Conservation (phyloP, 495 filamentous ascomycete species). For the Aspergillus sparsus region DNA sequence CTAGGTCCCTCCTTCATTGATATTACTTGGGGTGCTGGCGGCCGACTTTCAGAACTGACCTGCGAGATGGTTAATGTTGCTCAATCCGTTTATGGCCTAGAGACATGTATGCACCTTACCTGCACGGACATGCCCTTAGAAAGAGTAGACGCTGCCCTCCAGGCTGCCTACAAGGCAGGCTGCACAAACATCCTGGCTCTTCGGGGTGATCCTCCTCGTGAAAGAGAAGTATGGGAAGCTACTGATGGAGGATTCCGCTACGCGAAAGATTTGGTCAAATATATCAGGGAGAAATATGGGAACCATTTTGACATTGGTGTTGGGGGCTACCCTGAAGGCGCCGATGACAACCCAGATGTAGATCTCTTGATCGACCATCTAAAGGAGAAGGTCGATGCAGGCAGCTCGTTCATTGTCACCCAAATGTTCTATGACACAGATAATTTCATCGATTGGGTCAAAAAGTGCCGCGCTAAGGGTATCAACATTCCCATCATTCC, state of each 20-base stretch:
- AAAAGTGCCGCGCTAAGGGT: constrained; percentile 78
- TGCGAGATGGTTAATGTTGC: constrained; percentile 98
- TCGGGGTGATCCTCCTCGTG: constrained; percentile 90
- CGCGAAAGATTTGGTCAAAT: constrained; percentile 88
- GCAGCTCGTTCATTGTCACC: constrained; percentile 89
- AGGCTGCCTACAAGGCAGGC: constrained; percentile 87
- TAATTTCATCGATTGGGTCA: constrained; percentile 88
- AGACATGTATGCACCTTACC: constrained; percentile 99
- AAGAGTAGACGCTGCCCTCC: constrained; percentile 86
- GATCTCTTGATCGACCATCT: constrained; percentile 86
- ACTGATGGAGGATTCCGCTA: constrained; percentile 85
- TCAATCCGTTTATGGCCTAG: constrained; percentile 93
- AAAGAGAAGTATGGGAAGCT: constrained; percentile 91
- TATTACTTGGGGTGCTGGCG: constrained; percentile 98
- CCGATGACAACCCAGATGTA: constrained; percentile 85
- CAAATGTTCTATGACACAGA: constrained; percentile 99
- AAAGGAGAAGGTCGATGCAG: constrained; percentile 97
- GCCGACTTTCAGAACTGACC: constrained; percentile 84
- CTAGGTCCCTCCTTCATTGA: constrained; percentile 95
- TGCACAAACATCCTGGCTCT: constrained; percentile 98
- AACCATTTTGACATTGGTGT: constrained; percentile 98
- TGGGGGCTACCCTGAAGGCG: constrained; percentile 95
- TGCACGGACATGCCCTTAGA: constrained; percentile 96
- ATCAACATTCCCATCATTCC: constrained; percentile 91
- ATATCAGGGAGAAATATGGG: constrained; percentile 86